These are phyloP conservation scores for Penicillium occitanis DNA, from an alignment of 2,329 filamentous ascomycete species.

Conservation along the genomic window DNA sequence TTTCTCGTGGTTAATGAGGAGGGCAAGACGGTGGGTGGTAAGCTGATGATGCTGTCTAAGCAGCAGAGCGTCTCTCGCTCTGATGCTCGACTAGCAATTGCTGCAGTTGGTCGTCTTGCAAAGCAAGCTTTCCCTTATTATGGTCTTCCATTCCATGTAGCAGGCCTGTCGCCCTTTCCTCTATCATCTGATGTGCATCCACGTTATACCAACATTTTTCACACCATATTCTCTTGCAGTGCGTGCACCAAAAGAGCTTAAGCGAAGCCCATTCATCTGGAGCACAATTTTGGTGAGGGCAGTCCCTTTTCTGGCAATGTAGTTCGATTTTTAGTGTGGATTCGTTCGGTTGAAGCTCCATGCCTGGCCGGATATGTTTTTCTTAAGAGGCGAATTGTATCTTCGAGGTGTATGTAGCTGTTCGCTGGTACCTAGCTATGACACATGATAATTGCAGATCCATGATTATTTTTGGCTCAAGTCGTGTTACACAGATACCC, in stretches of 20 bases:
- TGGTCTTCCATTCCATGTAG: background rate
- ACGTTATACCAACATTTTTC: background rate
- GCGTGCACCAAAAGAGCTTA: background rate
- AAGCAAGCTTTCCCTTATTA: background rate
- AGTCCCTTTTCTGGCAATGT: background rate
- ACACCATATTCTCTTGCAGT: background rate
- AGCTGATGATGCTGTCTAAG: background rate
- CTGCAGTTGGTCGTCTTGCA: background rate
- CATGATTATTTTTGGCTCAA: background rate
- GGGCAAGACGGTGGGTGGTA: background rate
- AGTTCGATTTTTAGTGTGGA: background rate
- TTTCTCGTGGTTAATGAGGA: background rate
- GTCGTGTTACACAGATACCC: background rate
- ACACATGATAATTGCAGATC: background rate
- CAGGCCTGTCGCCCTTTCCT: background rate
- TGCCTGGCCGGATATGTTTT: background rate
- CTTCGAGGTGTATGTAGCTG: background rate
- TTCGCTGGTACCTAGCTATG: background rate
- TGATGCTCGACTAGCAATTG: background rate
- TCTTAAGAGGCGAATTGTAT: background rate
- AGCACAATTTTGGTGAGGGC: background rate
- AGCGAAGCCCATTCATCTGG: conserved; percentile 2
- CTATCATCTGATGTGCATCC: background rate
- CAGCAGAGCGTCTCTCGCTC: background rate
- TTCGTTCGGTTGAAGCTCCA: background rate